Percentiles rank a stretch among this genome's conserved stretches.
phyloP scores from a whole-genome alignment of 345 rosid genomes.

The Atalantia buxifolia region DNA sequence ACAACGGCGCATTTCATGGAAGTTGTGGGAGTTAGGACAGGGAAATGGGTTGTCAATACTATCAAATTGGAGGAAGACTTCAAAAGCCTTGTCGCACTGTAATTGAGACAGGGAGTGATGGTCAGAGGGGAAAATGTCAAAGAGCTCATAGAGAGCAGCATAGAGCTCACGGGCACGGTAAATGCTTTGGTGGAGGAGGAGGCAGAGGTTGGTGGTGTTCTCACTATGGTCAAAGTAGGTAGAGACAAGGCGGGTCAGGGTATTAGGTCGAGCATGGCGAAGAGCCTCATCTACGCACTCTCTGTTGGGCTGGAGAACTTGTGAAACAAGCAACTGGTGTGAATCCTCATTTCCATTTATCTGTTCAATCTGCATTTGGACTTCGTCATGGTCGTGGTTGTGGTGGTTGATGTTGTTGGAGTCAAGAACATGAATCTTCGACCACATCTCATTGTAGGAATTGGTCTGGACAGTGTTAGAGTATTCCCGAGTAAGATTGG shows the following conservation, averaged over 20 bases:
- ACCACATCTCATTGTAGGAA: conserved; percentile 62
- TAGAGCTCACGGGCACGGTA: conserved; percentile 48
- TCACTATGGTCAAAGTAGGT: conserved; percentile 65
- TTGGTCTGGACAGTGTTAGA: conserved; percentile 49
- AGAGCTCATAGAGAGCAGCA: conserved; percentile 53
- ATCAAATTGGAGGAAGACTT: conserved; percentile 49
- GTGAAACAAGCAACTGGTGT: conserved; percentile 33
- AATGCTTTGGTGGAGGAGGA: conserved; percentile 47
- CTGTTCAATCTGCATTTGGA: conserved; percentile 15
- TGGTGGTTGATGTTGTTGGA: not conserved
- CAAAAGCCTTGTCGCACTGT: conserved; percentile 45
- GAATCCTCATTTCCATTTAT: conserved; percentile 20
- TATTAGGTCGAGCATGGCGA: conserved; percentile 29
- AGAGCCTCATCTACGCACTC: conserved; percentile 60
- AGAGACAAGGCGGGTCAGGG: conserved; percentile 51
- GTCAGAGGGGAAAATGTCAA: conserved; percentile 50
- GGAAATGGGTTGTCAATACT: conserved; percentile 62
- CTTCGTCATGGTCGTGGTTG: conserved; percentile 7
- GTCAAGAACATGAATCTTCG: conserved; percentile 32
- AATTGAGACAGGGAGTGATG: conserved; percentile 30
- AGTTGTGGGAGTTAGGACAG: conserved; percentile 36
- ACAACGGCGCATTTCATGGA: conserved; percentile 49
- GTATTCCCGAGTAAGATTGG: conserved; percentile 51
- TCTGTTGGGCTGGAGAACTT: conserved; percentile 50
- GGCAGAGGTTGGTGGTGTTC: conserved; percentile 48